Base-by-base conservation (phyloP, 1,284 basidiomycete species). In the Trametes versicolor region DNA sequence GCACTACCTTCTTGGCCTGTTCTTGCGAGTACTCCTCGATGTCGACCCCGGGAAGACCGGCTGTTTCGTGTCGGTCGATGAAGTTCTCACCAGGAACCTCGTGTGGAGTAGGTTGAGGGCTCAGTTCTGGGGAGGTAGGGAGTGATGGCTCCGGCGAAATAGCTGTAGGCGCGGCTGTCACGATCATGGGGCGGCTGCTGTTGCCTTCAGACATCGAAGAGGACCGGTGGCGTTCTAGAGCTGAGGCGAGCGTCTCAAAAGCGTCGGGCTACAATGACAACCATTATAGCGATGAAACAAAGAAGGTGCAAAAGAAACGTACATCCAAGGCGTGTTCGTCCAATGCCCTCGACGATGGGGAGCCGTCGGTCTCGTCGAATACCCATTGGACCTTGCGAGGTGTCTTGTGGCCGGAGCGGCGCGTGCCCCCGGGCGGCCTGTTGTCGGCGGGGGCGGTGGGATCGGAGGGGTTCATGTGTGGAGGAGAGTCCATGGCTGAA, bases 321-420 rank as follows among this genome's bases (percentile, higher is more conserved):
- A 86, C 85, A 70, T 86, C 80, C 39, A 80, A 70, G 1, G 80
- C 84, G 37, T 80, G 75, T 71, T 85, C 82, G 66, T 87, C 85
- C 41, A 87, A 71, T 39, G 77, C 77, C 69, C 71, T 69, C 43
- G 63, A 53, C 12, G 37, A 60, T 1, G 63, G 59, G 19, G 66
- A 50, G 10, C 59, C 58, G 21, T 62, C 63, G 12, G 60, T 66
- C 23, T 72, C 70, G 65, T 73, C 67, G 56, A 72, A 70, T 17
- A 80, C 73, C 84, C 84, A 85, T 70, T 84, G 83, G 4, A 85
- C 82, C 69, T 81, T 83, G 27, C 82, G 79, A 5, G 82, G 82
- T 5, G 82, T 83, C 69, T 82, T 81, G 47, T 67, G 72, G 37
- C 80, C 81, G 2, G 70, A 64, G 12, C 72, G 52, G 29, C 77